phyloP scores from a whole-genome alignment of 2,329 filamentous ascomycete genomes.

The Akanthomyces muscarius region DNA sequence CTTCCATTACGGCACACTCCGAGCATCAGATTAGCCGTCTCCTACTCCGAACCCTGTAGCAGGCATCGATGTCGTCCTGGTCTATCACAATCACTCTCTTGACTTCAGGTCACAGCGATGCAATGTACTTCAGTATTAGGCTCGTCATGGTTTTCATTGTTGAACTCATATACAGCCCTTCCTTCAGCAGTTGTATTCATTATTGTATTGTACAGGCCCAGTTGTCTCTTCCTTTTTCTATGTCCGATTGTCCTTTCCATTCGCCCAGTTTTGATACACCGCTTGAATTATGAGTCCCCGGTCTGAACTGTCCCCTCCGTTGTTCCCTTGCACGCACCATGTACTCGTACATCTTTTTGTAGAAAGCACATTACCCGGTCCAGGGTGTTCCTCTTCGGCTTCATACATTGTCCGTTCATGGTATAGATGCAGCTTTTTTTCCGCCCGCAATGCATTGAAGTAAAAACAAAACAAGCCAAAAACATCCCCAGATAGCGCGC shows the following conservation, averaged over 20 bases:
- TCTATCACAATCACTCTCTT: no score
- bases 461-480: slow-evolving; percentile 16
- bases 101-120: background rate
- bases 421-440: slow-evolving; percentile 19
- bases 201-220: slow-evolving; percentile 13
- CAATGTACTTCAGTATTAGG: background rate
- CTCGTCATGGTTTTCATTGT: background rate
- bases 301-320: background rate
- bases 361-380: slow-evolving; percentile 17
- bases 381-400: slow-evolving; percentile 4
- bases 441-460: slow-evolving; percentile 19
- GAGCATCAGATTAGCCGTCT: no score
- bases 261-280: slow-evolving; percentile 15
- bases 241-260: background rate
- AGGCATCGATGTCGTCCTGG: no score
- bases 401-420: slow-evolving; percentile 17
- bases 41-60: no score
- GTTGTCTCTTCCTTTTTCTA: background rate
- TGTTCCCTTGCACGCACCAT: background rate
- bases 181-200: background rate
- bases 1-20: no score
- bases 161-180: background rate
- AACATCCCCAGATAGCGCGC: slow-evolving; percentile 7
- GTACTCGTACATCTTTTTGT: slow-evolving; percentile 8
- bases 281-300: slow-evolving; percentile 14